Conservation (phyloP, 1,284 basidiomycete genomes). For the Ceratobasidium sp. region DNA sequence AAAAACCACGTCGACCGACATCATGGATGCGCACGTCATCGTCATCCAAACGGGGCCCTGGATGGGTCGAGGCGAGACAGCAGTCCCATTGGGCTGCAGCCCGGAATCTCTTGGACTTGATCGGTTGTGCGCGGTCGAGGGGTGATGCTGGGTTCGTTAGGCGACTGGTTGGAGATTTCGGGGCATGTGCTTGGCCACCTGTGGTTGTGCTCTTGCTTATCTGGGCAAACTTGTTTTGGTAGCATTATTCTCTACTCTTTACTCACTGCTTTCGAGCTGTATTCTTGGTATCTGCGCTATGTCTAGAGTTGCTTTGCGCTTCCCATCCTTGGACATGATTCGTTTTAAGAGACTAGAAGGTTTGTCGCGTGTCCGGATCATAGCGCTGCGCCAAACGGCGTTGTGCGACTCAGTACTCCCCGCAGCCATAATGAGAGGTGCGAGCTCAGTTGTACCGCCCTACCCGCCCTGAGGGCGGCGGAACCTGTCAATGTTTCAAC, state of each 20-base stretch:
- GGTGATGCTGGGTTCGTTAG: constrained; percentile 27
- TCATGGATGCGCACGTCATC: constrained; percentile 21
- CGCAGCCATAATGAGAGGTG: neutral
- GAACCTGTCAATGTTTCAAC: constrained; percentile 12
- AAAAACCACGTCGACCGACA: neutral
- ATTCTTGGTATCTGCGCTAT: constrained; percentile 11
- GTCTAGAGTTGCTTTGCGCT: neutral
- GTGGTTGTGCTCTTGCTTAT: constrained; percentile 38
- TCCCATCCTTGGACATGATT: neutral
- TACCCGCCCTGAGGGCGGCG: neutral
- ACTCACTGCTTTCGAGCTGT: neutral
- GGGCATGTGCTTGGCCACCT: constrained; percentile 43
- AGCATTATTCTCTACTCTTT: neutral
- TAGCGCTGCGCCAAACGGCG: neutral
- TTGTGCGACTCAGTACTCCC: no score
- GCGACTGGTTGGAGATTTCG: constrained; percentile 39
- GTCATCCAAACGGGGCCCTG: neutral
- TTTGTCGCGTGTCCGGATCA: constrained; percentile 5
- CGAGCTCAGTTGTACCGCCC: neutral
- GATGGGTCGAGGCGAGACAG: constrained; percentile 34
- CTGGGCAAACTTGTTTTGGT: constrained; percentile 43
- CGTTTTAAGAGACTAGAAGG: neutral
- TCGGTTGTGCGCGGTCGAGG: constrained; percentile 11
- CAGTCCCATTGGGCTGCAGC: constrained; percentile 29
- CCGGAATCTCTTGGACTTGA: constrained; percentile 14